Base-by-base conservation (phyloP, 2,329 filamentous ascomycete species). In the Fusarium sp. region DNA sequence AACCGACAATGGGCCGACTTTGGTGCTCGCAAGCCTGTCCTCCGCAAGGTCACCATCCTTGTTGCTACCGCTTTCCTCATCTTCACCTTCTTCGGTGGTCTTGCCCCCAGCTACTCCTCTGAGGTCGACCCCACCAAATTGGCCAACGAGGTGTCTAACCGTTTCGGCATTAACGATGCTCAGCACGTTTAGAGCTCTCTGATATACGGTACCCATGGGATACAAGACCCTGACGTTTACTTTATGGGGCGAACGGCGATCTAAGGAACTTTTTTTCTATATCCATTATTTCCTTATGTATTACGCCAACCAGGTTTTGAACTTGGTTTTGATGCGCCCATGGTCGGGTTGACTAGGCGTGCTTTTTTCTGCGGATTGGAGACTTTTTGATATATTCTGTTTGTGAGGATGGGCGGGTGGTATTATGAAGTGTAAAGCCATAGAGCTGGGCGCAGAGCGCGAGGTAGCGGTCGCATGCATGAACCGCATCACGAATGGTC, bases 1-100 rank as follows among this genome's bases (percentile, higher is more conserved):
- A 86, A 86, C 77, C 92, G 94, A 78, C 88, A 90, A 66, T 97
- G 94, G 94, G 91, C 92, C 54, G 94, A 97, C 77, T 94, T 96
- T 74, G 94, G 94, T 62, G 89, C 89, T 75, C 87, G 86, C 71
- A 91, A 91, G 78, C 94, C 94, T 14, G 87, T 90, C 48, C 85
- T 92, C 76, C 92, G 94, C 83, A 94, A 95, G 83, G 80, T 94
- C 55, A 84, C 93, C 69, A 84, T 96, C 73, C 88, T 95, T 65
- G 87, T 85, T 54, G 81, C 87, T 27, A 85, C 87, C 22, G 79
- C 93, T 61, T 80, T 92, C 69, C 81, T 87, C 55, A 81, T 95
- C 73, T 90, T 96, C 80, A 79, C 93, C 71, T 80, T 97, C 22
- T 87, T 97, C 61, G 88, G 88, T 65, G 88, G 89, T 42, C 80